Conservation (phyloP, 768 basidiomycete genomes). For the Tricholoma hemisulphureum region DNA sequence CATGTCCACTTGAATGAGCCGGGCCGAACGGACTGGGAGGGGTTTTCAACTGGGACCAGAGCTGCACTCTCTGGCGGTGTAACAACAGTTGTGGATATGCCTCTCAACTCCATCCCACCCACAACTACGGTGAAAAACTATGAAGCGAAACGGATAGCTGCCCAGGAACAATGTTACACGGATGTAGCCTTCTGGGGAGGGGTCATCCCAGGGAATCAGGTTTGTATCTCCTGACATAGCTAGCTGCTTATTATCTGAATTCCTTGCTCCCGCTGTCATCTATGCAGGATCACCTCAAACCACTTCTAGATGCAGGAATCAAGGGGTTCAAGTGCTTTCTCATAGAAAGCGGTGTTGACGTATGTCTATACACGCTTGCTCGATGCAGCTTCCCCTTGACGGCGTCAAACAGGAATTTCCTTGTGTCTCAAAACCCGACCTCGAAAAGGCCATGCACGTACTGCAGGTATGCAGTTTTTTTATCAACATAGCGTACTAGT, state of each 20-base stretch:
- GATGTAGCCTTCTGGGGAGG: conserved; percentile 97
- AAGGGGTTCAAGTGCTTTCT: conserved; percentile 98
- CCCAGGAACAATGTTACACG: conserved; percentile 68
- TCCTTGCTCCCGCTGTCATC: not conserved
- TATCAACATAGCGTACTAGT: conserved; percentile 3
- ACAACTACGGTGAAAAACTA: conserved; percentile 85
- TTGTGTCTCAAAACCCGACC: conserved; percentile 69
- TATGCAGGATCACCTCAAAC: conserved; percentile 63
- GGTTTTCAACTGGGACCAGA: conserved; percentile 85
- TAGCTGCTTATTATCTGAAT: not conserved
- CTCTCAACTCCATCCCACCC: conserved; percentile 94
- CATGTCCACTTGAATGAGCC: conserved; percentile 96
- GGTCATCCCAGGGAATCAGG: conserved; percentile 89
- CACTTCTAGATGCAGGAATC: conserved; percentile 78
- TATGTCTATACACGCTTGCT: conserved; percentile 30
- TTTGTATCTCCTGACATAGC: conserved; percentile 23
- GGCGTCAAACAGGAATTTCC: conserved; percentile 82
- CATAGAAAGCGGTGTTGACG: conserved; percentile 94
- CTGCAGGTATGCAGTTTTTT: conserved; percentile 56
- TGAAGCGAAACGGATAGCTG: conserved; percentile 65
- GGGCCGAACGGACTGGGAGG: conserved; percentile 92
- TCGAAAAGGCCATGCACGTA: conserved; percentile 66
- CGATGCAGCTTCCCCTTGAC: conserved; percentile 3
- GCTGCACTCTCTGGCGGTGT: conserved; percentile 93
- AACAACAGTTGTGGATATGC: conserved; percentile 98